Percentiles rank a stretch among this genome's conserved stretches.
Evolutionary conservation across 495 filamentous ascomycete genomes (phyloP).

Genomic region (Penicillium daleae): DNA sequence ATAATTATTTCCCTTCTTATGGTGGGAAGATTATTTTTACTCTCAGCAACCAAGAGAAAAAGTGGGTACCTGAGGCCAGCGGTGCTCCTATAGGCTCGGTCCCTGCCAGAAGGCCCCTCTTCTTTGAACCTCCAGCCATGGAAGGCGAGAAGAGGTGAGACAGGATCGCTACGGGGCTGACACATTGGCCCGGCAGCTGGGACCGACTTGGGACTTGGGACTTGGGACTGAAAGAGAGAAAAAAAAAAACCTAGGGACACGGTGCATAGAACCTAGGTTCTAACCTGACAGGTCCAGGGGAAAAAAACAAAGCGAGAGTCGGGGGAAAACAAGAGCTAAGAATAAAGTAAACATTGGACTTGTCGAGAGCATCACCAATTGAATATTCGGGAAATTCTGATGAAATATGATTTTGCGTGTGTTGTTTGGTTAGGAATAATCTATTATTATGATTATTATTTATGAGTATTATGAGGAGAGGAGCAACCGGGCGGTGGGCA

Average conservation of each 20-base stretch:
- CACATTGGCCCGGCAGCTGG: constrained; percentile 19
- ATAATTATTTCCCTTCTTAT: neutral
- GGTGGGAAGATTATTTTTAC: neutral
- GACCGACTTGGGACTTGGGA: too few relatives aligned
- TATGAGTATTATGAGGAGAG: too few relatives aligned
- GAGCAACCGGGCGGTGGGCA: neutral
- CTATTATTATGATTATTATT: neutral
- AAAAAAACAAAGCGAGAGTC: neutral
- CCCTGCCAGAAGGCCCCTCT: constrained; percentile 1
- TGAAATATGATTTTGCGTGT: too few relatives aligned
- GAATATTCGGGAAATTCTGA: neutral
- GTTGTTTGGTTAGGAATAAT: neutral
- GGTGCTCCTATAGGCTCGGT: neutral
- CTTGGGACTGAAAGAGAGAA: too few relatives aligned
- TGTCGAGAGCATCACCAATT: neutral
- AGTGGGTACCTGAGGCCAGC: neutral
- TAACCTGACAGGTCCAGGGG: neutral
- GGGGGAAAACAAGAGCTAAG: neutral
- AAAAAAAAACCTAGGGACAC: neutral
- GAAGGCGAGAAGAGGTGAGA: constrained; percentile 11
- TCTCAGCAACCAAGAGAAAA: neutral
- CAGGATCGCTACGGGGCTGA: constrained; percentile 13
- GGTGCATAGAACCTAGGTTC: neutral
- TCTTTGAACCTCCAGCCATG: neutral
- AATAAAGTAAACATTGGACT: constrained; percentile 1